Evolutionary conservation across 1,284 basidiomycete genomes (phyloP).

Genomic region (Paramarasmius palmivorus): DNA sequence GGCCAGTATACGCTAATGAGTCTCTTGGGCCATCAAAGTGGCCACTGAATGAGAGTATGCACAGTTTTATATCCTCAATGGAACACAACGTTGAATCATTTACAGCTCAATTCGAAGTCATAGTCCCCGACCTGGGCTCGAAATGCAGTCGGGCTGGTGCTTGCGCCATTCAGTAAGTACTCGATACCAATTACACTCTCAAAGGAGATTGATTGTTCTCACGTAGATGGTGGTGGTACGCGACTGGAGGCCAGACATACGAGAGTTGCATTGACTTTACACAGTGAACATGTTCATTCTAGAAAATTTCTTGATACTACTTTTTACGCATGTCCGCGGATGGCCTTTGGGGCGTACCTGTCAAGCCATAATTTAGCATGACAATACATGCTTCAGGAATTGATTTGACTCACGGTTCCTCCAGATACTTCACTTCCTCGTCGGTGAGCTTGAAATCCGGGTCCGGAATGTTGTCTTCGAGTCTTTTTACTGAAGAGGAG

Average conservation of each 20-base stretch:
- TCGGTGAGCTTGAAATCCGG: slow-evolving; percentile 1
- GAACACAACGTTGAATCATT: background rate
- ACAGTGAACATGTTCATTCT: slow-evolving; percentile 4
- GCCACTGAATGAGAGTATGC: slow-evolving; percentile 35
- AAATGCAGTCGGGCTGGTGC: slow-evolving; percentile 19
- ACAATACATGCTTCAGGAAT: background rate
- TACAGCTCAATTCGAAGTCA: slow-evolving; percentile 34
- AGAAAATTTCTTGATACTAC: background rate
- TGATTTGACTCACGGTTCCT: slow-evolving; percentile 9
- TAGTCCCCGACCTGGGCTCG: slow-evolving; percentile 33
- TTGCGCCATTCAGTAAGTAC: slow-evolving; percentile 36
- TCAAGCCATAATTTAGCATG: no score
- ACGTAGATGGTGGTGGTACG: background rate
- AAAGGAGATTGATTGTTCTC: slow-evolving; percentile 18
- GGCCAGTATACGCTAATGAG: slow-evolving; percentile 36
- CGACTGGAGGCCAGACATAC: slow-evolving; percentile 20
- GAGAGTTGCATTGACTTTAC: slow-evolving; percentile 25
- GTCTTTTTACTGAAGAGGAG: slow-evolving; percentile 5
- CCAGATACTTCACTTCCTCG: slow-evolving; percentile 9
- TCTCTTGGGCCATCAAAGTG: slow-evolving; percentile 30
- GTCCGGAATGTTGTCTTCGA: slow-evolving; percentile 7
- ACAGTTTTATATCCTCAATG: background rate
- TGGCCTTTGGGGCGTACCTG: no score
- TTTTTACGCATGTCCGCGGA: no score
- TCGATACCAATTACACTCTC: slow-evolving; percentile 22